Percentiles rank a stretch among this genome's conserved stretches.
These are phyloP conservation scores for Dioszegia hungarica DNA, from an alignment of 768 basidiomycete genomes.

Conservation along the genomic window DNA sequence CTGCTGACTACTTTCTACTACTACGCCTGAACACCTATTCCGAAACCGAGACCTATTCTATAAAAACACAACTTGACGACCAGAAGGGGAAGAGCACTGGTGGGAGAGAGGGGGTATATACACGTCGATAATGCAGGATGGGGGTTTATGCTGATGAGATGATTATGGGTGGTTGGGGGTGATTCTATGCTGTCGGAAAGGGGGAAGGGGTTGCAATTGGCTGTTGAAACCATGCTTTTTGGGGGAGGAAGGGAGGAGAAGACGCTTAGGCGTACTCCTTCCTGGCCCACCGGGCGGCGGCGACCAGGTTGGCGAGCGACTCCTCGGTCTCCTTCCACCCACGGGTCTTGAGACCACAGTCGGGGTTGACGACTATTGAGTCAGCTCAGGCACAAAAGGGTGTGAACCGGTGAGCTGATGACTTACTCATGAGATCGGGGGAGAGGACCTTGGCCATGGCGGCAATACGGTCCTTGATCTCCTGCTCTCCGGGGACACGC, in stretches of 20 bases:
- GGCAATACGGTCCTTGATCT: constrained; percentile 88
- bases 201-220: constrained; percentile 4
- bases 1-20: constrained; percentile 18
- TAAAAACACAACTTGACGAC: constrained; percentile 7
- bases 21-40: constrained; percentile 3
- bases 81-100: not conserved
- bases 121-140: constrained; percentile 5
- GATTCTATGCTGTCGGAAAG: constrained; percentile 3
- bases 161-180: not conserved
- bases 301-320: constrained; percentile 79
- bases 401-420: not conserved
- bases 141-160: constrained; percentile 12
- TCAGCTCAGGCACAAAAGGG: not conserved
- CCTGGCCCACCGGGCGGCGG: constrained; percentile 91
- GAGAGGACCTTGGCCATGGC: constrained; percentile 78
- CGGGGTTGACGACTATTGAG: constrained; percentile 82
- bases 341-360: constrained; percentile 98
- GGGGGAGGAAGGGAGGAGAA: not conserved
- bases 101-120: too few relatives aligned
- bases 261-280: constrained; percentile 64
- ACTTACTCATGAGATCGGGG: constrained; percentile 55
- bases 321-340: constrained; percentile 96
- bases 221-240: constrained; percentile 32
- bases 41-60: not conserved
- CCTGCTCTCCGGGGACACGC: constrained; percentile 86